Base-by-base conservation (phyloP, 1,139 yeast genomes). In the Diutina siamensis region DNA sequence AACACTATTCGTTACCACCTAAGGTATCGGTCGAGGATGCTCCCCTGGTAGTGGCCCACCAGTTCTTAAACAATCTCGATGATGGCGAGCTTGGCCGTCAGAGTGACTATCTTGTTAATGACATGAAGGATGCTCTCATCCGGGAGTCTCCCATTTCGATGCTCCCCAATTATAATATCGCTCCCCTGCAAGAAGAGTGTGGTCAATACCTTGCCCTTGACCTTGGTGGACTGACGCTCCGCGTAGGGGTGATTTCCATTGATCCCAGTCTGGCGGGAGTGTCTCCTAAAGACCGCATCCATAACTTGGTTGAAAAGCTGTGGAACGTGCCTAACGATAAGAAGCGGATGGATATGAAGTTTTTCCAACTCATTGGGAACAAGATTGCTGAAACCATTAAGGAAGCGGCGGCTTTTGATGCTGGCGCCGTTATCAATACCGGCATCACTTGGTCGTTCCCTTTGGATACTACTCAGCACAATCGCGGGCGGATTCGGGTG, bases 401-500 rank as follows among this genome's bases (percentile, higher is more conserved):
- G 2, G 44, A 47, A 17, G 74, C 71, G 53, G 22, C 48, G 13
- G 56, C 13, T 3, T 46, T 67, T 15, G 48, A 47, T 25, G 41
- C 48, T 7, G 49, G 47, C 19, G 32, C 44, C 4, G 41, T 50
- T 2, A 63, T 75, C 31, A 61, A 62, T 33, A 62, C 72, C 3
- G 80, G 80, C 3, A 60, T 76, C 42, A 68, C 78, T n/a, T 76
- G 82, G 81, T 72, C 79, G 4, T 77, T 77, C 55, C 80, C 83
- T 0, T 61, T 77, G 45, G 59, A 62, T 15, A 74, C 75, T 50
- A 63, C 67, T 1, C 52, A 59, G 15, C 67, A 68, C 49, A 71
- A 72, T 54, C 63, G 65, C 32, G 82, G 78, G 1, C 62, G 58
- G 34, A 64, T 77, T 35, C 61, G 63, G 28, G 64, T 63, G 48